Percentiles rank a stretch among this genome's conserved stretches.
phyloP scores from a whole-genome alignment of 2,329 filamentous ascomycete genomes.

The Teratosphaeriaceae sp. region DNA sequence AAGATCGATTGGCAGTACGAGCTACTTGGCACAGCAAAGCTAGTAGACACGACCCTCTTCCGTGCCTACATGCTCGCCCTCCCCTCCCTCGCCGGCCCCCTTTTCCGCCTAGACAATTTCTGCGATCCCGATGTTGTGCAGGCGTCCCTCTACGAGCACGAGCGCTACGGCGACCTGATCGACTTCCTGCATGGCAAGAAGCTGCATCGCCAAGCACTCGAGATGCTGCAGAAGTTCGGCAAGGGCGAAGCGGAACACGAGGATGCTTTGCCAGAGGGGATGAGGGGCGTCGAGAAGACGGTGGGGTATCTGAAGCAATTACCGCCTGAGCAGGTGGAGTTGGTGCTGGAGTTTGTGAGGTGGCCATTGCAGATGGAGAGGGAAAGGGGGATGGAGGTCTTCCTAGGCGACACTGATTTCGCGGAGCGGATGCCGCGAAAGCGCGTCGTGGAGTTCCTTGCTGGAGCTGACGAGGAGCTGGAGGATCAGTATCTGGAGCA shows the following conservation, averaged over 20 bases:
- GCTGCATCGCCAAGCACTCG: slow-evolving; percentile 79
- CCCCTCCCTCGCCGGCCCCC: slow-evolving; percentile 74
- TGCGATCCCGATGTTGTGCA: slow-evolving; percentile 95
- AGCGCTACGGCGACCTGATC: slow-evolving; percentile 88
- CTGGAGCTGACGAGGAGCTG: slow-evolving; percentile 60
- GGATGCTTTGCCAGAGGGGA: slow-evolving; percentile 40
- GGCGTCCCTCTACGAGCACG: slow-evolving; percentile 80
- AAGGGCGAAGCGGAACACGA: slow-evolving; percentile 43
- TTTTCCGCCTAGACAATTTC: slow-evolving; percentile 95
- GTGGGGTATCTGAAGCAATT: slow-evolving; percentile 86
- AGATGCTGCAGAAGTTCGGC: slow-evolving; percentile 76
- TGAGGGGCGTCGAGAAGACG: slow-evolving; percentile 77
- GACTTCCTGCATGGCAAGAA: slow-evolving; percentile 96
- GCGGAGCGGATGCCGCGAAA: slow-evolving; percentile 81
- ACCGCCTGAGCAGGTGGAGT: slow-evolving; percentile 77
- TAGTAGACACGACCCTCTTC: slow-evolving; percentile 93
- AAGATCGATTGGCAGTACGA: slow-evolving; percentile 60
- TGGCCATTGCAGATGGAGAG: slow-evolving; percentile 76
- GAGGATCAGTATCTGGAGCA: slow-evolving; percentile 85
- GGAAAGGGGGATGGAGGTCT: slow-evolving; percentile 81
- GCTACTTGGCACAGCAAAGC: slow-evolving; percentile 66
- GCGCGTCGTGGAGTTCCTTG: slow-evolving; percentile 67
- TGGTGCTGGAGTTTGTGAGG: slow-evolving; percentile 83
- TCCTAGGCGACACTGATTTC: slow-evolving; percentile 88
- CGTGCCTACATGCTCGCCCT: slow-evolving; percentile 90